These are phyloP conservation scores for Auriscalpium microsporum DNA, from an alignment of 768 basidiomycete species.

Conservation along the genomic window DNA sequence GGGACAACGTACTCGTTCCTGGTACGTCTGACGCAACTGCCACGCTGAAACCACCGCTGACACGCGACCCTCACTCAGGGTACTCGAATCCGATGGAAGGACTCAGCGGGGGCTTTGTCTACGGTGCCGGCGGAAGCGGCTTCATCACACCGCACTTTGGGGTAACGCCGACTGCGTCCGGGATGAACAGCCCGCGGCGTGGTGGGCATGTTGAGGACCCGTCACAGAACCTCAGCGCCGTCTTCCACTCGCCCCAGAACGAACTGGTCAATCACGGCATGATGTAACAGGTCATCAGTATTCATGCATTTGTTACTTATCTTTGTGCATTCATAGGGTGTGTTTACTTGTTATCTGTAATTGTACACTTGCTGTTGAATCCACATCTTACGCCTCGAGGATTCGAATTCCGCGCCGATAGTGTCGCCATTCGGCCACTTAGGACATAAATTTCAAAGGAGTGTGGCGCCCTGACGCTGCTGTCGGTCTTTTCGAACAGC, in stretches of 20 bases:
- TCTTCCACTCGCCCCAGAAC: constrained; percentile 2
- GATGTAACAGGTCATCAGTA: background rate
- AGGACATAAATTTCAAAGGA: too few species aligned
- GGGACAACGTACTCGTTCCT: constrained; percentile 83
- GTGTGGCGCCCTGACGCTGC: too few species aligned
- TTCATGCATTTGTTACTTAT: background rate
- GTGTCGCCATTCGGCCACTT: too few species aligned
- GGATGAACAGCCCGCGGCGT: constrained; percentile 34
- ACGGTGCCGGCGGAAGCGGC: constrained; percentile 75
- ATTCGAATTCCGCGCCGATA: too few species aligned
- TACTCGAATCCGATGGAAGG: constrained; percentile 77
- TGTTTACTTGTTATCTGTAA: background rate
- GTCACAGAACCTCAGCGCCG: constrained; percentile 17
- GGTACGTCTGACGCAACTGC: constrained; percentile 37
- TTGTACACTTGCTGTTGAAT: background rate
- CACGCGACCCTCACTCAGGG: constrained; percentile 33
- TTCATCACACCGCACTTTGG: constrained; percentile 69
- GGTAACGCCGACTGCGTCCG: constrained; percentile 51
- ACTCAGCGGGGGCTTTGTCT: constrained; percentile 78
- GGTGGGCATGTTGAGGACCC: constrained; percentile 8
- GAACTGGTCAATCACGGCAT: background rate
- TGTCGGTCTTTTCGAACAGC: too few species aligned
- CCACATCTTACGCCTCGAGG: too few species aligned
- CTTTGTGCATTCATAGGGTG: background rate
- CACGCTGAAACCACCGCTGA: constrained; percentile 4